Evolutionary conservation across 2,329 filamentous ascomycete genomes (phyloP).

Genomic region (Trichoderma atrobrunneum): DNA sequence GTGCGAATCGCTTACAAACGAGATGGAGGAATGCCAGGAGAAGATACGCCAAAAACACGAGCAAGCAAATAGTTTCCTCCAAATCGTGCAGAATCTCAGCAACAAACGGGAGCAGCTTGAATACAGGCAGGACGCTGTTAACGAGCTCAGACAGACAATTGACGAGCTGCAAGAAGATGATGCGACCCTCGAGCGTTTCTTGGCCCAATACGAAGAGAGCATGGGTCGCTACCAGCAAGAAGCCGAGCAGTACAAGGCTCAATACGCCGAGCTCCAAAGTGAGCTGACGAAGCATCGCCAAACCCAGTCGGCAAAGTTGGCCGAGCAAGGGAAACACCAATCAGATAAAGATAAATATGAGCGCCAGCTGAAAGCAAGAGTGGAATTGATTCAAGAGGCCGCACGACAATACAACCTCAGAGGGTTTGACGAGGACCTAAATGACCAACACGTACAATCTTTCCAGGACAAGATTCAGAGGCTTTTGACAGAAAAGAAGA

Average conservation of each 20-base stretch:
- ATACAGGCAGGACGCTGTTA: slow-evolving; percentile 67
- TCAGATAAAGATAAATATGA: slow-evolving; percentile 87
- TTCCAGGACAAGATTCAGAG: slow-evolving; percentile 79
- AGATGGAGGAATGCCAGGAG: slow-evolving; percentile 59
- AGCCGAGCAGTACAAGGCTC: slow-evolving; percentile 58
- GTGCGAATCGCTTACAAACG: slow-evolving; percentile 54
- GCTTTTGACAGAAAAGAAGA: slow-evolving; percentile 73
- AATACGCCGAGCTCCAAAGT: slow-evolving; percentile 63
- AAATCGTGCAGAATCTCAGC: slow-evolving; percentile 70
- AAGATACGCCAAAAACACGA: slow-evolving; percentile 65
- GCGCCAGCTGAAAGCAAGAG: slow-evolving; percentile 68
- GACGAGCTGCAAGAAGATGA: slow-evolving; percentile 78
- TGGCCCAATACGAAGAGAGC: slow-evolving; percentile 75
- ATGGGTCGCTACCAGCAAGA: slow-evolving; percentile 65
- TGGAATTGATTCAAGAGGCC: slow-evolving; percentile 72
- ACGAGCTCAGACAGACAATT: slow-evolving; percentile 68
- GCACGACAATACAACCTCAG: slow-evolving; percentile 75
- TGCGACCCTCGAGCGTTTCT: slow-evolving; percentile 65
- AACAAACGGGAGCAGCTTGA: slow-evolving; percentile 73
- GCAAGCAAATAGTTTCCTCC: slow-evolving; percentile 69
- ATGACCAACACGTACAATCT: slow-evolving; percentile 67
- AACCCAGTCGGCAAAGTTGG: slow-evolving; percentile 50
- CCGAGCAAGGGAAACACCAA: slow-evolving; percentile 73
- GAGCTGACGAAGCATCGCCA: slow-evolving; percentile 45
- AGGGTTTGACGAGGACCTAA: slow-evolving; percentile 77